Evolutionary conservation across 2,329 filamentous ascomycete genomes (phyloP), one percentile per base, ranked within the genome.

Genomic region (Colletotrichum falcatum): DNA sequence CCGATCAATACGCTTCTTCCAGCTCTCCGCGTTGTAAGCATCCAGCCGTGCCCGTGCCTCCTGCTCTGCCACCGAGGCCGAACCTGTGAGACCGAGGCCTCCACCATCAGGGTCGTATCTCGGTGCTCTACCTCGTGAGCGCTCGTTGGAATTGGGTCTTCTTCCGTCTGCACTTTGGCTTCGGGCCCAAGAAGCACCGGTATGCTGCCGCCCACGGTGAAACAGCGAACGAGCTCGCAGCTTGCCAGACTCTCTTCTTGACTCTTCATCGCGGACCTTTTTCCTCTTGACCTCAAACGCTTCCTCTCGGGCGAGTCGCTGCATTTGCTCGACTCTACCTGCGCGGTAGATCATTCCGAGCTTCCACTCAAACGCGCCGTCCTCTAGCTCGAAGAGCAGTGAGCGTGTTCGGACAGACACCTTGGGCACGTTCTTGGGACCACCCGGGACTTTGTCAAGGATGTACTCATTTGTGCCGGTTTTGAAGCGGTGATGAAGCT

Each of bases 341-440:
- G 94, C 90, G 39, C 95, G 91, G 79, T 98, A 99, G 61, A 99
- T 99, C 77, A 94, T 91, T 20, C 95, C 94, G 12, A 99, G 85
- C 78, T 98, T 98, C 93, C 95, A 99, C 79, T 99, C 96, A 76
- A 99, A 99, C 0, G 94, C 92, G 60, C 96, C 95, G 78, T 99
- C 96, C 81, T 99, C 96, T 44, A 99, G 86, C 77, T 98, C 95
- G 70, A 99, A 95, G 2, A 97, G 83, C 30, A 99, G 85, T 6
- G 92, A 93, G 75, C 93, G 92, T 65, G 92, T 92, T 61, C 94
- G 90, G 12, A 99, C 74, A 0, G 94, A 95, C 28, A 99, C 85
- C 77, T 93, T 95, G 1, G 96, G 96, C 0, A 99, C 90, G 55
- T 89, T 85, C 79, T 97, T 98, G 0, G 97, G 94, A 0, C 88